Percentiles rank a stretch among this genome's conserved stretches.
phyloP scores from a whole-genome alignment of 2,329 filamentous ascomycete species.

The Diaporthe citrichinensis region DNA sequence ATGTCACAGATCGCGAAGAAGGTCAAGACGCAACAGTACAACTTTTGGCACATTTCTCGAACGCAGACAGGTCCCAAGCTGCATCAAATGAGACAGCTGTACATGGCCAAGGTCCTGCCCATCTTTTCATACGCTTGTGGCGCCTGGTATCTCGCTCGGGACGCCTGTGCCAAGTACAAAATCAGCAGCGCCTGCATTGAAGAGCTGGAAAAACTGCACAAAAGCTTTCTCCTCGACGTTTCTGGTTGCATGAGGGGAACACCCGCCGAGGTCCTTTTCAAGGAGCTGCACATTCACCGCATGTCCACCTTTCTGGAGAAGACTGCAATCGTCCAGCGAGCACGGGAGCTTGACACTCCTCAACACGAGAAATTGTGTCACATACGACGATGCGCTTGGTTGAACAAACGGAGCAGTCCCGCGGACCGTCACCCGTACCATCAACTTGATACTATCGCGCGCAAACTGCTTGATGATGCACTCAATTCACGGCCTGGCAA shows the following conservation, averaged over 20 bases:
- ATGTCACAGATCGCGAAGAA: not conserved
- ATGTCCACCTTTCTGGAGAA: not conserved
- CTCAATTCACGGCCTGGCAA: not conserved
- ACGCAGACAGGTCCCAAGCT: not conserved
- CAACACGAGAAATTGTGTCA: not conserved
- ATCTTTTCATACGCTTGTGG: not conserved
- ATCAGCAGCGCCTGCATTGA: not conserved
- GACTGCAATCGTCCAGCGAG: not conserved
- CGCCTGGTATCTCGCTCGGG: not conserved
- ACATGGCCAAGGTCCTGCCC: not conserved
- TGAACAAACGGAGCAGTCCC: not conserved
- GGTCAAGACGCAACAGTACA: not conserved
- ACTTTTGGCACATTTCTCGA: conserved; percentile 3
- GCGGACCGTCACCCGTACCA: not conserved
- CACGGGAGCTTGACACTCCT: not conserved
- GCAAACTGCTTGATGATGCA: not conserved
- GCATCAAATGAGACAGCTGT: not conserved
- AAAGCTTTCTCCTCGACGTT: not conserved
- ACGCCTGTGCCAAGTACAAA: not conserved
- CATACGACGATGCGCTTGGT: not conserved
- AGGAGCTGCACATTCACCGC: conserved; percentile 3
- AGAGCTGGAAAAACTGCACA: not conserved
- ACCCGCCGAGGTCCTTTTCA: not conserved
- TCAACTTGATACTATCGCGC: not conserved
- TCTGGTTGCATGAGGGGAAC: not conserved